A percentile compares a stretch with the other conserved stretches of the same genome.
Evolutionary conservation across 495 filamentous ascomycete genomes (phyloP).

Genomic region (Penicillium salamii): DNA sequence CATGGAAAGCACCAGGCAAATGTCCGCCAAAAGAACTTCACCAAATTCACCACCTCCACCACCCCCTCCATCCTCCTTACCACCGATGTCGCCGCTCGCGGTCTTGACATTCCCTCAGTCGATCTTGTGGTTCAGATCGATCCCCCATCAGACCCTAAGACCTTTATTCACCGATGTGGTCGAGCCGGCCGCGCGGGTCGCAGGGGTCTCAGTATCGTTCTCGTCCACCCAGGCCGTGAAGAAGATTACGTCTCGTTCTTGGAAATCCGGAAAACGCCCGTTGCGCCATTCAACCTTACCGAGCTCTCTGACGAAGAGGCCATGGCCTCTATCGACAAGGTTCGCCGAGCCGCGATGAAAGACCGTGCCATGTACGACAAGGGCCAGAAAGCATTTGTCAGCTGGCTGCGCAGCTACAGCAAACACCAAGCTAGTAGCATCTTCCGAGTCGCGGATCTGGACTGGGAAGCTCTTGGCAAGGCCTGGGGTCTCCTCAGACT

Average conservation of each 20-base stretch:
- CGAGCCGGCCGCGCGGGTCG: slow-evolving; percentile 89
- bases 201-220: slow-evolving; percentile 75
- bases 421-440: slow-evolving; percentile 91
- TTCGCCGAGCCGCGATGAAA: slow-evolving; percentile 58
- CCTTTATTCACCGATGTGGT: slow-evolving; percentile 91
- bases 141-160: slow-evolving; percentile 87
- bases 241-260: slow-evolving; percentile 88
- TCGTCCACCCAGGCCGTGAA: slow-evolving; percentile 79
- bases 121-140: slow-evolving; percentile 94
- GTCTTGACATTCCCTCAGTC: slow-evolving; percentile 91
- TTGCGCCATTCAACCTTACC: slow-evolving; percentile 56
- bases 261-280: slow-evolving; percentile 84
- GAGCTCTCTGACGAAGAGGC: slow-evolving; percentile 56
- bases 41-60: slow-evolving; percentile 64
- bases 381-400: slow-evolving; percentile 85
- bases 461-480: slow-evolving; percentile 77
- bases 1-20: slow-evolving; percentile 87
- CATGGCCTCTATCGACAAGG: slow-evolving; percentile 43
- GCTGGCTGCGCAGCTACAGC: slow-evolving; percentile 84
- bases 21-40: slow-evolving; percentile 77
- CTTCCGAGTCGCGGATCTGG: slow-evolving; percentile 76
- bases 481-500: slow-evolving; percentile 82
- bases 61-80: slow-evolving; percentile 79
- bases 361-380: slow-evolving; percentile 89
- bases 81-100: slow-evolving; percentile 80